phyloP scores from a whole-genome alignment of 202 grass and related monocot genomes.

The Hordeum pubiflorum region DNA sequence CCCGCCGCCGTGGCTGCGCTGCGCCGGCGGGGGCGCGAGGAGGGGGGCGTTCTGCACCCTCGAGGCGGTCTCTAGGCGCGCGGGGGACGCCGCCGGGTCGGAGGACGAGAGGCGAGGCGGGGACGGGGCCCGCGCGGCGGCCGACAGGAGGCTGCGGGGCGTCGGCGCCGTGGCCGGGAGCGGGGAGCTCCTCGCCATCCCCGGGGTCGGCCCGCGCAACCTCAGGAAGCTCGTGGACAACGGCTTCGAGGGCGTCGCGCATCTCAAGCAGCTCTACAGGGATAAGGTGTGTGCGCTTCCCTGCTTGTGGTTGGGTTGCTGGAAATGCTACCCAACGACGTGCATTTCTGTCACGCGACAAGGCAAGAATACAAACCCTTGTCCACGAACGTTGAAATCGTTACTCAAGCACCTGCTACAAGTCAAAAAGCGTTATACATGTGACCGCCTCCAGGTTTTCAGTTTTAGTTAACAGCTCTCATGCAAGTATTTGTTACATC shows the following conservation, averaged over 20 bases:
- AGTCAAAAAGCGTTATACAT: background rate
- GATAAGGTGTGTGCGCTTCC: conserved; percentile 53
- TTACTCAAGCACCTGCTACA: background rate
- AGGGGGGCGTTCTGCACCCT: conserved; percentile 30
- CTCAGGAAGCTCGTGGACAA: conserved; percentile 91
- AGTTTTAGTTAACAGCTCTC: background rate
- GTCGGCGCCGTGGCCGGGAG: conserved; percentile 30
- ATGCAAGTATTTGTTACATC: background rate
- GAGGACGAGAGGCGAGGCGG: conserved; percentile 23
- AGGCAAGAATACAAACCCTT: background rate
- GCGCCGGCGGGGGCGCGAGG: background rate
- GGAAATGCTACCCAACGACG: background rate
- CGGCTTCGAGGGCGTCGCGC: conserved; percentile 74
- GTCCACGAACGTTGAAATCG: background rate
- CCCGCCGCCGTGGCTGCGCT: conserved; percentile 27
- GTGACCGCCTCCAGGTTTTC: background rate
- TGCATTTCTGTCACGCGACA: background rate
- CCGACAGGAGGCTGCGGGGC: conserved; percentile 50
- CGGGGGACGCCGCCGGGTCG: background rate
- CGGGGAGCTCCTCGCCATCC: conserved; percentile 72
- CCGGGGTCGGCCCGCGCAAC: conserved; percentile 79
- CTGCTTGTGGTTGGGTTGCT: background rate
- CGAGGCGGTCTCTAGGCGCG: conserved; percentile 22
- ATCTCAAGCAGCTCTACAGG: conserved; percentile 90
- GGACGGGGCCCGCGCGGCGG: background rate